phyloP scores from a whole-genome alignment of 2,329 filamentous ascomycete species.

The Xylariomycetidae sp. region DNA sequence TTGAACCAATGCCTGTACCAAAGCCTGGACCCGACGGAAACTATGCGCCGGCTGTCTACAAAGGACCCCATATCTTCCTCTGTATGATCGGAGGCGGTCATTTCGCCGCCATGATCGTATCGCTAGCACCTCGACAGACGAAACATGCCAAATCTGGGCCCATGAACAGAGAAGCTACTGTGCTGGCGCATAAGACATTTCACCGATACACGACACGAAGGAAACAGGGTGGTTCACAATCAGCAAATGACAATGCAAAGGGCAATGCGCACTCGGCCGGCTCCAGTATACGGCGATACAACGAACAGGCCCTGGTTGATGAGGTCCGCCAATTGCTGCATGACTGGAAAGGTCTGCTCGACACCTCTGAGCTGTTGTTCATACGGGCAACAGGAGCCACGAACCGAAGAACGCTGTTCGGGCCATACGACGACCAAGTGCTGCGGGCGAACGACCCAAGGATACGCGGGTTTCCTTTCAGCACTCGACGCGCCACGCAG shows the following conservation, averaged over 20 bases:
- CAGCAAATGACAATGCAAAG: constrained; percentile 89
- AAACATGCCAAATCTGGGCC: constrained; percentile 63
- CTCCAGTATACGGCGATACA: constrained; percentile 83
- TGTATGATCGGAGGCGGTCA: constrained; percentile 99
- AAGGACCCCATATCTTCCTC: constrained; percentile 83
- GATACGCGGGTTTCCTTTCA: constrained; percentile 87
- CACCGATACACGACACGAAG: constrained; percentile 93
- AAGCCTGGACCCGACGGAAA: constrained; percentile 55
- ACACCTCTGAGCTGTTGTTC: constrained; percentile 80
- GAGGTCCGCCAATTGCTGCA: constrained; percentile 77
- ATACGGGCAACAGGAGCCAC: constrained; percentile 83
- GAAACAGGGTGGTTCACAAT: constrained; percentile 94
- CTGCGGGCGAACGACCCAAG: constrained; percentile 73
- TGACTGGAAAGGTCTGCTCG: constrained; percentile 83
- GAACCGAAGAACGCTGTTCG: constrained; percentile 83
- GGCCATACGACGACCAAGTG: constrained; percentile 85
- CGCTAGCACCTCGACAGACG: constrained; percentile 72
- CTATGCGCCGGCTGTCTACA: constrained; percentile 51
- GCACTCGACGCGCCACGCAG: constrained; percentile 84
- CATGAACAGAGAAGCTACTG: constrained; percentile 78
- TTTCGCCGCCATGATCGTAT: constrained; percentile 94
- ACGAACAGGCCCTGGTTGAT: constrained; percentile 84
- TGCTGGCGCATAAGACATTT: constrained; percentile 95
- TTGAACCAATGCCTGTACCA: constrained; percentile 55
- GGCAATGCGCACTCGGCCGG: constrained; percentile 92